Evolutionary conservation across 306 rosid genomes (phyloP).

Genomic region (Malus orientalis): DNA sequence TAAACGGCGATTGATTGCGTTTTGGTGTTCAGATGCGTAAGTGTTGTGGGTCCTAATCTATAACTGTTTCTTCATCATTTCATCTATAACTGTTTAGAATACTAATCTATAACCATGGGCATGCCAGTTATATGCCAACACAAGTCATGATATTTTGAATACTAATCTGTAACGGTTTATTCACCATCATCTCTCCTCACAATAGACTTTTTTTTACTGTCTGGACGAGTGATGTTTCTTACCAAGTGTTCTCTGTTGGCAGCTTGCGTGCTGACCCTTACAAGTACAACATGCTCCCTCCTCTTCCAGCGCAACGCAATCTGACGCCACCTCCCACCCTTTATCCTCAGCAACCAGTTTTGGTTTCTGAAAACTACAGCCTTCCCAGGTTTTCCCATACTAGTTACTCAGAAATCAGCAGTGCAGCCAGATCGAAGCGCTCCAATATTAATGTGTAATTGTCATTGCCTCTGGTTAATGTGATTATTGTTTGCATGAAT

Average conservation of each 20-base stretch:
- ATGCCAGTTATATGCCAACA: background rate
- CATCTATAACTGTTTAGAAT: background rate
- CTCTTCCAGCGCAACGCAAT: slow-evolving; percentile 95
- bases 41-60: background rate
- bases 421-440: slow-evolving; percentile 64
- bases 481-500: background rate
- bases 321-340: slow-evolving; percentile 93
- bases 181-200: background rate
- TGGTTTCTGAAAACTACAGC: slow-evolving; percentile 58
- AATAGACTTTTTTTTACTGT: background rate
- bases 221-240: background rate
- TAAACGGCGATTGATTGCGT: background rate
- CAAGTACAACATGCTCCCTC: slow-evolving; percentile 75
- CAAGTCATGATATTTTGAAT: background rate
- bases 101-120: background rate
- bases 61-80: too few species aligned
- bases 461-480: background rate
- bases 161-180: background rate
- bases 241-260: slow-evolving; percentile 10
- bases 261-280: slow-evolving; percentile 52
- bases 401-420: slow-evolving; percentile 51
- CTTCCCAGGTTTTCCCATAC: slow-evolving; percentile 64
- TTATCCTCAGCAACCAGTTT: slow-evolving; percentile 96
- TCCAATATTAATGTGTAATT: slow-evolving; percentile 76
- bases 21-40: background rate